Evolutionary conservation across 108 stramenopile species (phyloP).

Genomic region (Heterococcus sp.): DNA sequence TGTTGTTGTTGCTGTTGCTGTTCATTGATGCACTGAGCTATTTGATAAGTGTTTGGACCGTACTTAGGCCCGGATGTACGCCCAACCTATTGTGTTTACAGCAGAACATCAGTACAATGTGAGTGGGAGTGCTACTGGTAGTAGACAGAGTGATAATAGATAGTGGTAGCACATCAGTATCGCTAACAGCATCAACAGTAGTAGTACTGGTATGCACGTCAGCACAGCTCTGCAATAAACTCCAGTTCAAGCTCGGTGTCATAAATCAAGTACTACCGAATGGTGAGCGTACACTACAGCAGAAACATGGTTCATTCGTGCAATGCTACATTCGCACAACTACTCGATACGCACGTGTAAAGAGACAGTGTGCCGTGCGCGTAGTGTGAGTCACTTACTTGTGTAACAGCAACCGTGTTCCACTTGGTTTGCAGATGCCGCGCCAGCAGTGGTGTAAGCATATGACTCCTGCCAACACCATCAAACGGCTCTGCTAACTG

Average conservation of each 20-base stretch:
- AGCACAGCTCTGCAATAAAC: too few relatives aligned
- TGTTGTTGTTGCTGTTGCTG: too few relatives aligned
- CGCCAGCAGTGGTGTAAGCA: slow-evolving; percentile 30
- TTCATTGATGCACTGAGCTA: slow-evolving; percentile 19
- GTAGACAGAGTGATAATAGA: background rate
- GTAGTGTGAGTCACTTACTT: background rate
- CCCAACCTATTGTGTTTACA: slow-evolving; percentile 1
- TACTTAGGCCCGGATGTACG: slow-evolving; percentile 28
- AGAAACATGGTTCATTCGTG: too few relatives aligned
- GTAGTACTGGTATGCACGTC: too few relatives aligned
- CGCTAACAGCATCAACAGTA: too few relatives aligned
- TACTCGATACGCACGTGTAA: too few relatives aligned
- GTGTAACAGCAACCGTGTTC: slow-evolving; percentile 26
- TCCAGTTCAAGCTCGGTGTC: too few relatives aligned
- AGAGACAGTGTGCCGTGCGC: background rate
- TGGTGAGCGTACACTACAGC: too few relatives aligned
- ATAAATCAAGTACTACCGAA: too few relatives aligned
- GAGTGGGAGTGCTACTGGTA: background rate
- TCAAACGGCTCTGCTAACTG: slow-evolving; percentile 41
- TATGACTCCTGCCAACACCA: slow-evolving; percentile 9
- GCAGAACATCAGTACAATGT: background rate
- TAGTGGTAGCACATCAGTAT: too few relatives aligned
- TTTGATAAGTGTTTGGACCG: slow-evolving; percentile 16
- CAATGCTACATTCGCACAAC: too few relatives aligned
- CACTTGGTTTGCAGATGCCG: slow-evolving; percentile 23